Evolutionary conservation across 73 alveolate genomes (phyloP).

Genomic region (Paramecium octaurelia): DNA sequence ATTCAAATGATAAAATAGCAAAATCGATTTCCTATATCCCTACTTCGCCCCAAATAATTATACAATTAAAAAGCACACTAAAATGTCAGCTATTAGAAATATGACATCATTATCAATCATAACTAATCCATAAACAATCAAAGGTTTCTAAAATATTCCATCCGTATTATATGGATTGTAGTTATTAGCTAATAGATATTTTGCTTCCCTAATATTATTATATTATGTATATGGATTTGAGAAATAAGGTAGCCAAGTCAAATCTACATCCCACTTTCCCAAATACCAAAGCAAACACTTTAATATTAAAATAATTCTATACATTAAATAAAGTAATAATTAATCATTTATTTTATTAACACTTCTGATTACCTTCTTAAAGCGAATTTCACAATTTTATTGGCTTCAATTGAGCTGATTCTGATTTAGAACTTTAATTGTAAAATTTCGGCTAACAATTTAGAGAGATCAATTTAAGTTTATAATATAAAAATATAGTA

Average conservation of each 20-base stretch:
- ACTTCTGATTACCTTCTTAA: neutral
- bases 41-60: neutral
- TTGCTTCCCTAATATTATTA: neutral
- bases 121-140: neutral
- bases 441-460: too few species aligned
- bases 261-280: neutral
- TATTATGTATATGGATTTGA: neutral
- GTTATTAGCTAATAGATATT: neutral
- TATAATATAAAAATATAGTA: too few species aligned
- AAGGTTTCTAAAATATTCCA: constrained; percentile 11
- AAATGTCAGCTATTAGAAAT: neutral
- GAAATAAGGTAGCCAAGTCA: constrained; percentile 36
- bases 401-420: too few species aligned
- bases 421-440: too few species aligned
- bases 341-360: neutral
- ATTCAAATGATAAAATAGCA: constrained; percentile 41
- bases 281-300: neutral
- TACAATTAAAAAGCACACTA: neutral
- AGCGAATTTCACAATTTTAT: too few species aligned
- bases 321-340: neutral
- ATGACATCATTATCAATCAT: neutral
- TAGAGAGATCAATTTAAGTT: too few species aligned
- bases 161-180: constrained; percentile 15
- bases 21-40: neutral
- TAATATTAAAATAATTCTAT: neutral